Base-by-base conservation (phyloP, 805 yeast genomes). In the Tetrapisispora arboricola region DNA sequence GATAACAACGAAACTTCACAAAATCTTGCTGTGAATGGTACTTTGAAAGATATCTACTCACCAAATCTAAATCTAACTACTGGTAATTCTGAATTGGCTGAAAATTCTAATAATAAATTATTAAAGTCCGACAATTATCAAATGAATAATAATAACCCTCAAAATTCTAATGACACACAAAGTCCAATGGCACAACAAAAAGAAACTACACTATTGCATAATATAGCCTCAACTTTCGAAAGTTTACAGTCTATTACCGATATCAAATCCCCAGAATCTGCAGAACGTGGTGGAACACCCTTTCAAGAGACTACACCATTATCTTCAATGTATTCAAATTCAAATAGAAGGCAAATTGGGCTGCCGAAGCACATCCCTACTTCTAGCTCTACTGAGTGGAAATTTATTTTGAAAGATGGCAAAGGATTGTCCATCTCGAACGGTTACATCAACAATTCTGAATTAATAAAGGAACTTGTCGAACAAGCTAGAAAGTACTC, bases 401-500 rank as follows among this genome's bases (percentile, higher is more conserved):
- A 68, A 47, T 81, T 72, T 53, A 64, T 76, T 1, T 48, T 79
- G 24, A 60, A 68, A 31, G 73, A 71, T 40, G 69, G 70, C 3
- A 55, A 62, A 1, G 73, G 71, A 10, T 58, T 70, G 21, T 68
- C 74, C 8, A 42, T 74, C 2, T 61, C 72, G 0, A 60, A 66
- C 22, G 87, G 86, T 1, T 50, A 60, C 2, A 78, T 82, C 3
- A 58, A 65, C 31, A 65, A 70, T 17, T 72, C 75, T 42, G 78
- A 72, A 27, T 53, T 73, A 15, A 86, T 76, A 0, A 75, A 74
- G 41, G 65, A 69, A 45, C 58, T 83, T 9, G 68, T 83, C 7
- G 72, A 73, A 27, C 70, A 78, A 39, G 88, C 88, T 0, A 76
- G 72, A 45, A 61, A 63, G 37, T 70, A 74, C 49, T 70, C 73